phyloP scores from a whole-genome alignment of 768 basidiomycete species.

The Pleurotus ostreatus region DNA sequence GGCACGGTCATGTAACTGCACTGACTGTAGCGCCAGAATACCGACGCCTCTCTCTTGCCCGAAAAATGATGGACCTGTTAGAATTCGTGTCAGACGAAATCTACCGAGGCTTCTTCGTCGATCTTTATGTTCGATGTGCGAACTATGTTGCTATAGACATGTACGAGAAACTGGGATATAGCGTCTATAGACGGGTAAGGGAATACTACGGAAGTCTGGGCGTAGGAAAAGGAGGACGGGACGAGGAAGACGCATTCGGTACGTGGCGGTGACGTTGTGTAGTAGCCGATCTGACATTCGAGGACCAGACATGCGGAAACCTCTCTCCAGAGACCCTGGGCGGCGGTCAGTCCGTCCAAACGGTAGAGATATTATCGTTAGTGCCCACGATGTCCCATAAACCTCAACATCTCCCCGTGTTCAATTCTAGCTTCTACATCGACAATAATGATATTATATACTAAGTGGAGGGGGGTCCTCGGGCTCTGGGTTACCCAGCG shows the following conservation, averaged over 20 bases:
- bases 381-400: slow-evolving; percentile 54
- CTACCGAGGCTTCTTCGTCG: slow-evolving; percentile 88
- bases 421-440: neutral
- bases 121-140: slow-evolving; percentile 90
- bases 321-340: slow-evolving; percentile 54
- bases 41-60: slow-evolving; percentile 82
- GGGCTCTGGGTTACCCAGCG: slow-evolving; percentile 30
- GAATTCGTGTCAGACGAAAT: slow-evolving; percentile 80
- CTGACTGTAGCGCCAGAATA: slow-evolving; percentile 93
- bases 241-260: slow-evolving; percentile 93
- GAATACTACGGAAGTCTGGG: slow-evolving; percentile 87
- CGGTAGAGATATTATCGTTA: slow-evolving; percentile 70
- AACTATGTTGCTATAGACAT: slow-evolving; percentile 82
- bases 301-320: slow-evolving; percentile 63
- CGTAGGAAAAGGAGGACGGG: slow-evolving; percentile 67
- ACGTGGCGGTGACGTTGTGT: slow-evolving; percentile 24
- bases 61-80: slow-evolving; percentile 81
- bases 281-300: too few species aligned
- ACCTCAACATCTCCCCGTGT: neutral
- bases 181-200: slow-evolving; percentile 84
- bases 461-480: slow-evolving; percentile 56
- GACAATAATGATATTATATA: slow-evolving; percentile 23
- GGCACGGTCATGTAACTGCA: slow-evolving; percentile 95
- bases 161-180: slow-evolving; percentile 93
- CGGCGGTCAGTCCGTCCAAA: slow-evolving; percentile 68